These are phyloP conservation scores for Catenaria anguillulae DNA, from an alignment of 371 early-diverging fungal species.

Conservation along the genomic window DNA sequence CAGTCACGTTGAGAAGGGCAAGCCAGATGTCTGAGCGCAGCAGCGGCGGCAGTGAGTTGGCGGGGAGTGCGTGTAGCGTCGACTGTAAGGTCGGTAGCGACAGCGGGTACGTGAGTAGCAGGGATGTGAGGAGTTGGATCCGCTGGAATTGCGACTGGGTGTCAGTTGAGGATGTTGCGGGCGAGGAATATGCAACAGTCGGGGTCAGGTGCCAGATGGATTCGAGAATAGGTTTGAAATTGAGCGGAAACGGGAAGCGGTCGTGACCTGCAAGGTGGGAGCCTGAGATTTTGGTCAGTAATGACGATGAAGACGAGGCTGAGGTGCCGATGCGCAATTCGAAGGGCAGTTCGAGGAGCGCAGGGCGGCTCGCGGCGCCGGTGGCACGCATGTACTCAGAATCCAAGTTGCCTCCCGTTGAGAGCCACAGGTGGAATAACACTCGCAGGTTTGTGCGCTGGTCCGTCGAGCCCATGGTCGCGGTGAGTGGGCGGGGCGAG, in stretches of 20 bases:
- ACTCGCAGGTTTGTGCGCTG: not conserved
- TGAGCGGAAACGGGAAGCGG: not conserved
- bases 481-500: not conserved
- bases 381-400: not conserved
- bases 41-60: constrained; percentile 31
- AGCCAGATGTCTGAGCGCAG: constrained; percentile 63
- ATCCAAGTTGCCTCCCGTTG: constrained; percentile 2
- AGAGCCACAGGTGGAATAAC: constrained; percentile 5
- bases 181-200: no score
- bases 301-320: not conserved
- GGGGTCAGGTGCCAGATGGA: no score
- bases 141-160: no score
- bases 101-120: constrained; percentile 13
- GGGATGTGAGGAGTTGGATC: no score
- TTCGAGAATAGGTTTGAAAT: not conserved
- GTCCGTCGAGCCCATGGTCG: not conserved
- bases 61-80: no score
- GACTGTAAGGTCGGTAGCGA: constrained; percentile 50
- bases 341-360: not conserved
- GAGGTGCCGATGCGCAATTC: not conserved
- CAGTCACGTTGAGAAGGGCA: constrained; percentile 48
- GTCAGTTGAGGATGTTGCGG: no score
- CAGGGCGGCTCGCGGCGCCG: not conserved
- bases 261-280: no score
- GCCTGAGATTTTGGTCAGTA: no score